Evolutionary conservation across 129 eudicot genomes (phyloP), one percentile per base, ranked within the genome.

Genomic region (Artemisia argyi): DNA sequence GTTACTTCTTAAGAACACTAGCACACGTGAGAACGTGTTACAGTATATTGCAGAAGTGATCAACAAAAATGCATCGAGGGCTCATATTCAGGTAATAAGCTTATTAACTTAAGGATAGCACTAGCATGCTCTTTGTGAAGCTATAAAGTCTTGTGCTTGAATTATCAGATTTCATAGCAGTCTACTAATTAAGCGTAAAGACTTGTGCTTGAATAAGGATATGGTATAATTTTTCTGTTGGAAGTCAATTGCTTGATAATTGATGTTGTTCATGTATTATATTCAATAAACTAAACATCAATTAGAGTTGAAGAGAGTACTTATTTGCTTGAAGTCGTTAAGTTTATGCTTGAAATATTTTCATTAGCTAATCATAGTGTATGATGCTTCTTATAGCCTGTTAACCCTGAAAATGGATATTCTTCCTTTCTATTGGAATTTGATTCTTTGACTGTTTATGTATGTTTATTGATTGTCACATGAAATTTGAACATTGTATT

Each of bases 1-100:
- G 82, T 78, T 83, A 68, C 98, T 94, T 63, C 87, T 94, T 17
- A 94, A 80, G 78, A 90, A 84, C 68, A 72, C 97, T 17, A 83
- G 71, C 65, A 94, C 89, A 49, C 87, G 98, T 58, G 98, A 90
- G 80, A 94, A 82, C 81, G 96, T 90, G 83, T 82, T 94, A 1
- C 83, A 81, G 72, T 94, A 90, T 75, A 85, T 94, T 57, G 95
- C 89, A 3, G 91, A 82, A 76, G 92, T 94, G 75, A 94, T 94
- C 84, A 94, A 94, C 78, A 90, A 78, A 78, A 94, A 94, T 62
- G 77, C 96, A 11, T 80, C 97, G 61, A 85, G 98, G 82, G 82
- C 86, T 71, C 96, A 85, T 76, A 75, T 94, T 35, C 98, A 94
- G 97, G 98, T 94, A 76, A 72, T 32, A 22, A 9, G 14, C 18